Evolutionary conservation across 768 basidiomycete species (phyloP).

Genomic region (Boletus vinaceobasis): DNA sequence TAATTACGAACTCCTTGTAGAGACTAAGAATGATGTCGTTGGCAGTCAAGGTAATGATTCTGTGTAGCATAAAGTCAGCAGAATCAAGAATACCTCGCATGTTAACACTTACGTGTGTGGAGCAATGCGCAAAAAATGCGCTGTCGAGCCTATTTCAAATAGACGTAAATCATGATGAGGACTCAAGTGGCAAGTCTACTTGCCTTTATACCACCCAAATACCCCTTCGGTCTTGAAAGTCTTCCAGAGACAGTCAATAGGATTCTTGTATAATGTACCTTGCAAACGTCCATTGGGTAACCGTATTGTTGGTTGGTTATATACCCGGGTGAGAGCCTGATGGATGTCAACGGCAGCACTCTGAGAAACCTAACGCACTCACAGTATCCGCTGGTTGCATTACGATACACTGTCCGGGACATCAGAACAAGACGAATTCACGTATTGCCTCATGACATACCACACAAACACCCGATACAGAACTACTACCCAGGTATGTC

Average conservation of each 20-base stretch:
- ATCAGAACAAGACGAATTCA: slow-evolving; percentile 8
- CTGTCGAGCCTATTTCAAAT: slow-evolving; percentile 67
- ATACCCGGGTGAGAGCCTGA: slow-evolving; percentile 88
- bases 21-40: slow-evolving; percentile 75
- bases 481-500: slow-evolving; percentile 86
- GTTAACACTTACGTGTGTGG: slow-evolving; percentile 72
- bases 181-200: background rate
- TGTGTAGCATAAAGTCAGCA: slow-evolving; percentile 27
- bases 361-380: slow-evolving; percentile 24
- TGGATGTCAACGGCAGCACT: background rate
- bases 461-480: slow-evolving; percentile 88
- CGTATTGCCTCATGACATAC: slow-evolving; percentile 44
- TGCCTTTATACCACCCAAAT: slow-evolving; percentile 94
- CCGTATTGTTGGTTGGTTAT: slow-evolving; percentile 84
- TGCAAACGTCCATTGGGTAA: slow-evolving; percentile 67
- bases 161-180: background rate
- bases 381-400: slow-evolving; percentile 97
- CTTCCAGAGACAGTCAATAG: slow-evolving; percentile 96
- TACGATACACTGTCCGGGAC: slow-evolving; percentile 57
- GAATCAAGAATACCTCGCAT: background rate
- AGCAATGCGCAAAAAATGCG: slow-evolving; percentile 89
- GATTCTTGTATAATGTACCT: slow-evolving; percentile 83
- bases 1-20: slow-evolving; percentile 47
- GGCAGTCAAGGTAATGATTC: slow-evolving; percentile 86
- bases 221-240: slow-evolving; percentile 88